phyloP scores from a whole-genome alignment of 768 basidiomycete genomes.

The Collybiopsis confluens region DNA sequence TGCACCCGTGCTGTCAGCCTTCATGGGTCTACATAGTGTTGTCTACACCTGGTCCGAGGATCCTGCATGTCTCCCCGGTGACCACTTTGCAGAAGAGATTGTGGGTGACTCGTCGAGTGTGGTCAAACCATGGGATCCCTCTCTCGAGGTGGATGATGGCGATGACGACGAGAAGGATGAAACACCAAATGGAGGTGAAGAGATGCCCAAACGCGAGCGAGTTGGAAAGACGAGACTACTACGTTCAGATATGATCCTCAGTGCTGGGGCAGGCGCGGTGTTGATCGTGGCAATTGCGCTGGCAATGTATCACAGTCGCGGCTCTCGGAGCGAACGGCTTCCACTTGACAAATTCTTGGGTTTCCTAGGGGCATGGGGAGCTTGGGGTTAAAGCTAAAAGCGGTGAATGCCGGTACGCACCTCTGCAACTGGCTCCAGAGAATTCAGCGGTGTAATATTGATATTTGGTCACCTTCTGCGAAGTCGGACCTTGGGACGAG shows the following conservation, averaged over 20 bases:
- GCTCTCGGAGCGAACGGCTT: neutral
- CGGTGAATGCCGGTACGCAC: no score
- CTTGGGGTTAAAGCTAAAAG: neutral
- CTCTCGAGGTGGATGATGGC: conserved; percentile 17
- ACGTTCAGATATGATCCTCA: conserved; percentile 17
- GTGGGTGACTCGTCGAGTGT: conserved; percentile 50
- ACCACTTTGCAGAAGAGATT: conserved; percentile 59
- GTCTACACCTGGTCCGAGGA: conserved; percentile 70
- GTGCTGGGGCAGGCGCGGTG: conserved; percentile 45
- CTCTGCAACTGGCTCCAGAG: no score
- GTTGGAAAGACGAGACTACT: conserved; percentile 8
- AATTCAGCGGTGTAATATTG: no score
- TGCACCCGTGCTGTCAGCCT: conserved; percentile 44
- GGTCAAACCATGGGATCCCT: conserved; percentile 48
- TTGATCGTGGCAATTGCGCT: conserved; percentile 69
- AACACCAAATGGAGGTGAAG: conserved; percentile 13
- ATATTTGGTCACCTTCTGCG: no score
- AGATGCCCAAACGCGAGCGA: conserved; percentile 11
- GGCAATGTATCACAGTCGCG: conserved; percentile 43
- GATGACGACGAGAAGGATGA: conserved; percentile 17
- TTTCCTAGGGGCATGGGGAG: neutral
- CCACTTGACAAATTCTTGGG: neutral
- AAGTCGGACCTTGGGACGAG: no score
- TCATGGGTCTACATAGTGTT: conserved; percentile 78
- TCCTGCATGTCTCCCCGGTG: conserved; percentile 36